phyloP scores from a whole-genome alignment of 2,329 filamentous ascomycete genomes.

The Lachnellula arida region DNA sequence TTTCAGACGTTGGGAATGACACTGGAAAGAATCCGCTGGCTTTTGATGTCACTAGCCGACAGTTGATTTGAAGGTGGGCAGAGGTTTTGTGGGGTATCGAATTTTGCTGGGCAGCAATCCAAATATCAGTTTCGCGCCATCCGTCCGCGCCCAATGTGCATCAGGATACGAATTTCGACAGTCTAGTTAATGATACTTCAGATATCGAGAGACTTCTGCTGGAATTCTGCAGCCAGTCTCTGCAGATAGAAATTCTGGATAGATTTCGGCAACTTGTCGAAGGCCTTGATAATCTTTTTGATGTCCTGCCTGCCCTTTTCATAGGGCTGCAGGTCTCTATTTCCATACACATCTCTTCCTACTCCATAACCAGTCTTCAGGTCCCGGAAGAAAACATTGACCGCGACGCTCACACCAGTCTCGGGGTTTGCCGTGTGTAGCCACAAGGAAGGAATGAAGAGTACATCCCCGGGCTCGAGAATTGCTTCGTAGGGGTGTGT shows the following conservation, averaged over 20 bases:
- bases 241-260: constrained; percentile 71
- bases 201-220: constrained; percentile 10
- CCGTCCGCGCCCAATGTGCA: too few relatives aligned
- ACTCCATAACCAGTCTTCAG: constrained; percentile 62
- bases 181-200: background rate
- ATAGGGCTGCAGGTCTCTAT: constrained; percentile 78
- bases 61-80: too few relatives aligned
- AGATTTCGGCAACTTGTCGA: constrained; percentile 60
- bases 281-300: constrained; percentile 58
- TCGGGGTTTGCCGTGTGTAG: constrained; percentile 67
- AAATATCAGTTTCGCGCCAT: too few relatives aligned
- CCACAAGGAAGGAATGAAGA: constrained; percentile 83
- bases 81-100: too few relatives aligned
- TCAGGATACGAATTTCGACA: too few relatives aligned
- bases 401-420: constrained; percentile 60
- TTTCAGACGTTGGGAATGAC: too few relatives aligned
- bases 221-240: constrained; percentile 65
- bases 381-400: constrained; percentile 86
- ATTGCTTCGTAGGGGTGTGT: constrained; percentile 64
- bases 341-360: constrained; percentile 83
- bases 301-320: constrained; percentile 75
- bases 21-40: too few relatives aligned
- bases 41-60: too few relatives aligned
- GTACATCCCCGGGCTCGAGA: constrained; percentile 66
- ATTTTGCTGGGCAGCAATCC: too few relatives aligned